Percentiles rank a stretch among this genome's conserved stretches.
Evolutionary conservation across 345 rosid species (phyloP).

Genomic region (Clarkia xantiana): DNA sequence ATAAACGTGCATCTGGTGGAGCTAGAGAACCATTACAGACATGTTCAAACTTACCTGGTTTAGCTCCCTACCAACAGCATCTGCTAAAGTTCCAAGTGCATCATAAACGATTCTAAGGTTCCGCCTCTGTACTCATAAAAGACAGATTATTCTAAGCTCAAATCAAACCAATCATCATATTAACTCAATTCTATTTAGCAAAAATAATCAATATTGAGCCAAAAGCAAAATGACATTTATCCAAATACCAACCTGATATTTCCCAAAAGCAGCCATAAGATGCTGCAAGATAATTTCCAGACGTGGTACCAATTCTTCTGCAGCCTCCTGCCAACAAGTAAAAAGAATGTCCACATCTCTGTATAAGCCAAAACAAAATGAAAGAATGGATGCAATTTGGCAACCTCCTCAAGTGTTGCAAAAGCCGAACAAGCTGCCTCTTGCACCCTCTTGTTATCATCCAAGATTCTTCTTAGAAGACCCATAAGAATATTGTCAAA

Average conservation of each 20-base stretch:
- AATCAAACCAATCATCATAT: not conserved
- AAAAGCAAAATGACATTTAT: not conserved
- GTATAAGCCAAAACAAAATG: not conserved
- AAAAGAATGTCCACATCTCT: no score
- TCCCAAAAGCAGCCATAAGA: constrained; percentile 92
- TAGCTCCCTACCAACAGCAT: constrained; percentile 78
- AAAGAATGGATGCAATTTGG: constrained; percentile 1
- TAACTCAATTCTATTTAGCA: no score
- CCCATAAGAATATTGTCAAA: constrained; percentile 81
- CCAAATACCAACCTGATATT: constrained; percentile 67
- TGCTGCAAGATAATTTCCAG: constrained; percentile 81
- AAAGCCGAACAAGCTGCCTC: constrained; percentile 99
- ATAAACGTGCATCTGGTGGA: not conserved
- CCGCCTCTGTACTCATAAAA: constrained; percentile 38
- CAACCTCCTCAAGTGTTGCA: constrained; percentile 96
- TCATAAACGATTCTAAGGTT: constrained; percentile 94
- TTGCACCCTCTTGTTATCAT: constrained; percentile 90
- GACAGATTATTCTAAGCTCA: not conserved
- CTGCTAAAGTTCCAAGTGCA: constrained; percentile 98
- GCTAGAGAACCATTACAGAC: not conserved
- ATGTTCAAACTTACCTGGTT: constrained; percentile 43
- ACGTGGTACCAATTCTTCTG: constrained; percentile 68
- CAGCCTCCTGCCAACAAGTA: constrained; percentile 19
- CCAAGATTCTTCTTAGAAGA: constrained; percentile 68
- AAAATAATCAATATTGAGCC: no score